Conservation (phyloP, 1,284 basidiomycete genomes). For the Cystobasidium pallidum region DNA sequence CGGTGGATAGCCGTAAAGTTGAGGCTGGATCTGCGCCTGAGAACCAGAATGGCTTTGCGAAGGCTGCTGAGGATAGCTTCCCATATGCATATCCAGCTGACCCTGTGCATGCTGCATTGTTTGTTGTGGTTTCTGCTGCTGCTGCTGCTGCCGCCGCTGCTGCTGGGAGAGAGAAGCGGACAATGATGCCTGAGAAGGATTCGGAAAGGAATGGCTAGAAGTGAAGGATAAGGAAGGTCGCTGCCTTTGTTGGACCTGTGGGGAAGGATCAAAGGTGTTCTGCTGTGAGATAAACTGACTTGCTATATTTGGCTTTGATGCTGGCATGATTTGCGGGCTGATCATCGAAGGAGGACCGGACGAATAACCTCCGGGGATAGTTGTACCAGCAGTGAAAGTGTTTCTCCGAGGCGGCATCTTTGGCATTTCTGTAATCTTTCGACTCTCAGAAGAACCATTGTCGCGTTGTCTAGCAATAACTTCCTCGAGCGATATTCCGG, state of each 20-base stretch:
- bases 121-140: conserved; percentile 5
- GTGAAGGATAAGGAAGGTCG: not conserved
- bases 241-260: not conserved
- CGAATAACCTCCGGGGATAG: not conserved
- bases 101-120: not conserved
- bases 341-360: not conserved
- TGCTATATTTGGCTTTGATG: not conserved
- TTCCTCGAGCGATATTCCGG: conserved; percentile 5
- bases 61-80: not conserved
- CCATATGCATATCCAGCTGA: not conserved
- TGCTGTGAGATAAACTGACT: not conserved
- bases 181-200: not conserved
- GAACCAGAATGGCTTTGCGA: not conserved
- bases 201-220: not conserved
- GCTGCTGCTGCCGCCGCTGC: not conserved
- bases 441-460: not conserved
- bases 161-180: conserved; percentile 1
- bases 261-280: conserved; percentile 2
- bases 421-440: no score
- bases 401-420: not conserved
- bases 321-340: not conserved
- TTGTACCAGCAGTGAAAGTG: not conserved
- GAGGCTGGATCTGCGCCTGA: not conserved
- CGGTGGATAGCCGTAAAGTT: not conserved
- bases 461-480: conserved; percentile 4